Percentiles rank a stretch among this genome's conserved stretches.
Evolutionary conservation across 106 monocot species (phyloP).

Genomic region (Allium fistulosum): DNA sequence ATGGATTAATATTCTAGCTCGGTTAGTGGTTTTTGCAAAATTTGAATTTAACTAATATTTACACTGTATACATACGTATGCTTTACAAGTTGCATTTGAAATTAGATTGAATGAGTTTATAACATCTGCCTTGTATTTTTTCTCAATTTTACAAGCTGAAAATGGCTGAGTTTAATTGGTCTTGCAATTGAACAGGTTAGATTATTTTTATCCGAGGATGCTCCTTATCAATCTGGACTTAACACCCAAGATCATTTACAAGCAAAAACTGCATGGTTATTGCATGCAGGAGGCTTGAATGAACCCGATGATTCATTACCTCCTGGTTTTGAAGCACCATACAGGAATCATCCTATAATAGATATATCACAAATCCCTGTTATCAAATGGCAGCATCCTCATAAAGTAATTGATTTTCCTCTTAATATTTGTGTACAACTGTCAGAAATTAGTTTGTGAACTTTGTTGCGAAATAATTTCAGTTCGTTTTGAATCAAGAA

Average conservation of each 20-base stretch:
- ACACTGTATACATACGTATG: too few relatives aligned
- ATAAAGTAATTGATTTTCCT: conserved; percentile 27
- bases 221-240: conserved; percentile 56
- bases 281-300: conserved; percentile 30
- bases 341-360: conserved; percentile 12
- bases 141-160: too few relatives aligned
- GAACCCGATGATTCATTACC: conserved; percentile 58
- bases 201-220: conserved; percentile 82
- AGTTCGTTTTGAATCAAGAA: conserved; percentile 49
- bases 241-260: conserved; percentile 68
- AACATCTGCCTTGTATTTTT: too few relatives aligned
- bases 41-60: too few relatives aligned
- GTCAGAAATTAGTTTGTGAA: background rate
- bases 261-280: conserved; percentile 68
- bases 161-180: too few relatives aligned
- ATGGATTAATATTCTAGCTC: too few relatives aligned
- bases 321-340: conserved; percentile 61
- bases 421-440: background rate
- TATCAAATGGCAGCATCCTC: conserved; percentile 63
- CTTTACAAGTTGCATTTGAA: too few relatives aligned
- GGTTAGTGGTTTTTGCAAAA: too few relatives aligned
- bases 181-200: conserved; percentile 44
- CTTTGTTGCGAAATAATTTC: conserved; percentile 4
- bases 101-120: too few relatives aligned
- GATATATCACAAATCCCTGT: conserved; percentile 49